Evolutionary conservation across 305 asterid genomes (phyloP).

Genomic region (Rubia tinctorum): DNA sequence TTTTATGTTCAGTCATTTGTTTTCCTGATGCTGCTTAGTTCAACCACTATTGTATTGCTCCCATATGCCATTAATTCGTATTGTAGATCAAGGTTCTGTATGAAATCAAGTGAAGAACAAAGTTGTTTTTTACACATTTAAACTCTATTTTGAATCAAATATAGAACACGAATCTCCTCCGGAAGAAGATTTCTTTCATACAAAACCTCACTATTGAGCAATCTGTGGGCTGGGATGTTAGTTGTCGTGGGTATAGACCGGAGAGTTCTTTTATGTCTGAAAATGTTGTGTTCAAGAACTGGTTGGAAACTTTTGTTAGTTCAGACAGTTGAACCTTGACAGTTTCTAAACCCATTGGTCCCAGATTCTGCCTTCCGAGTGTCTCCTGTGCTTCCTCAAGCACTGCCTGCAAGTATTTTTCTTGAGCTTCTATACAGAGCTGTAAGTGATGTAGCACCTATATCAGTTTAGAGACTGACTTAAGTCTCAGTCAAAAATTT

Average conservation of each 20-base stretch:
- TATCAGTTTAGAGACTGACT: constrained; percentile 24
- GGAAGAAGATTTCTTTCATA: not conserved
- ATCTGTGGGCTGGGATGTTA: not conserved
- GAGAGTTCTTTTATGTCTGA: constrained; percentile 55
- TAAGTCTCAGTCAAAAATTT: constrained; percentile 5
- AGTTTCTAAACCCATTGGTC: constrained; percentile 66
- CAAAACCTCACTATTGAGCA: not conserved
- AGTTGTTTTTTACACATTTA: not conserved
- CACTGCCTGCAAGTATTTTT: constrained; percentile 79
- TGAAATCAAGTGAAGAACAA: not conserved
- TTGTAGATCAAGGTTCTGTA: not conserved
- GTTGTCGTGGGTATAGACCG: constrained; percentile 44
- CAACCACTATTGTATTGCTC: not conserved
- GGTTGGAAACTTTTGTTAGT: constrained; percentile 72
- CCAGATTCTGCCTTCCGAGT: constrained; percentile 71
- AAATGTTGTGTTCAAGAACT: constrained; percentile 69
- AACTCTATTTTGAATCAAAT: not conserved
- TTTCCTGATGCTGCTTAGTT: not conserved
- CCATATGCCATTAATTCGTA: not conserved
- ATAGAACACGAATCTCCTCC: not conserved
- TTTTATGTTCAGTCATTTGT: not conserved
- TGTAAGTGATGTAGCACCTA: constrained; percentile 95
- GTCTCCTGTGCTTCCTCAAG: constrained; percentile 95
- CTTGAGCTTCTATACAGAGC: constrained; percentile 92
- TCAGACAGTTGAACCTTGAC: constrained; percentile 82